Evolutionary conservation across 768 basidiomycete genomes (phyloP).

Genomic region (Tremella yokohamensis): DNA sequence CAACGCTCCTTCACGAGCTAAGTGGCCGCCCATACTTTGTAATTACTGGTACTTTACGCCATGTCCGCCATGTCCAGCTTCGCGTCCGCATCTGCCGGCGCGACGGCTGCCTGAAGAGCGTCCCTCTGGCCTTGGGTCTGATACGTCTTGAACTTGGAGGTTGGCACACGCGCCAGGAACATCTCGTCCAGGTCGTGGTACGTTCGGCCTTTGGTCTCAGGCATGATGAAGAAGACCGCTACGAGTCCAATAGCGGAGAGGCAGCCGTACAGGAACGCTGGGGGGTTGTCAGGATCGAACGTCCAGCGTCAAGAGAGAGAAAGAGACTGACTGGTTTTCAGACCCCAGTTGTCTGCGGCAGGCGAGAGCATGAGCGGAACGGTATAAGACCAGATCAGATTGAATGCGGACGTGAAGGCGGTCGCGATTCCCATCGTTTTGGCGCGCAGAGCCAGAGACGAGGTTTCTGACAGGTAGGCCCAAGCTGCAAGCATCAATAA

Average conservation of each 20-base stretch:
- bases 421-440: no score
- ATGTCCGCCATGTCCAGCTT: no score
- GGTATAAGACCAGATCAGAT: no score
- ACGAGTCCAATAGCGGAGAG: constrained; percentile 5
- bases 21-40: no score
- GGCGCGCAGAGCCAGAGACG: no score
- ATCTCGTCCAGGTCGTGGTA: constrained; percentile 29
- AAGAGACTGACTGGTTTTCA: neutral
- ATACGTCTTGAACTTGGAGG: constrained; percentile 1
- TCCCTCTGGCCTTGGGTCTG: neutral
- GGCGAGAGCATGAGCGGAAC: neutral
- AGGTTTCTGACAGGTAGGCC: no score
- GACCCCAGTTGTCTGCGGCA: neutral
- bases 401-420: no score
- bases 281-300: neutral
- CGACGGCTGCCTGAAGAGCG: no score
- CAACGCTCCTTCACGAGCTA: no score
- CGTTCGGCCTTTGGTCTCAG: constrained; percentile 24
- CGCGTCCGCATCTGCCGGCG: no score
- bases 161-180: constrained; percentile 14
- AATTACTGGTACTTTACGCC: no score
- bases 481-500: no score
- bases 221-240: constrained; percentile 22
- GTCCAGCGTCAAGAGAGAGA: neutral
- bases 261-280: constrained; percentile 5